phyloP scores from a whole-genome alignment of 208 protist species.

The Leishmania turanica region DNA sequence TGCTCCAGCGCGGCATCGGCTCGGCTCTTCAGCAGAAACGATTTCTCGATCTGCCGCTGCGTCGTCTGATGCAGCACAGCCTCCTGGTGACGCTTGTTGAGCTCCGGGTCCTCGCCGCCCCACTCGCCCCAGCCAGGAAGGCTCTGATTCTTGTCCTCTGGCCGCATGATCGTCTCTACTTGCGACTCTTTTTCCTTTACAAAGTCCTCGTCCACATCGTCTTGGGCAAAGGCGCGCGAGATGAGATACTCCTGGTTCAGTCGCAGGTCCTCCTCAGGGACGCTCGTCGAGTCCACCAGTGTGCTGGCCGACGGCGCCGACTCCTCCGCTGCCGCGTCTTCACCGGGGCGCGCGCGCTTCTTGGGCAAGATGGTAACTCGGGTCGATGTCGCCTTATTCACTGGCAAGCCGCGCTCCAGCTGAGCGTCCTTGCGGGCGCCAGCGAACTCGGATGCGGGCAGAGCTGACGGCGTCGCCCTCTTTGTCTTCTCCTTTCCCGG shows the following conservation, averaged over 20 bases:
- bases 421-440: slow-evolving; percentile 16
- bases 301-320: not conserved
- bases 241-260: slow-evolving; percentile 89
- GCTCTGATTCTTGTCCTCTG: slow-evolving; percentile 82
- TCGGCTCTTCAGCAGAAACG: slow-evolving; percentile 80
- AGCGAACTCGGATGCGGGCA: slow-evolving; percentile 20
- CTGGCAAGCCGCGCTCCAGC: not conserved
- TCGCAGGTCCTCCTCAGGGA: slow-evolving; percentile 35
- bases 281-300: not conserved
- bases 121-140: slow-evolving; percentile 94
- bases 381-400: slow-evolving; percentile 23
- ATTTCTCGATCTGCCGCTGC: slow-evolving; percentile 76
- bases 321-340: not conserved
- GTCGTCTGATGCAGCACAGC: slow-evolving; percentile 48
- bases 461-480: not conserved
- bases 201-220: slow-evolving; percentile 92
- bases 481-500: not conserved
- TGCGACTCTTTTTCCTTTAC: slow-evolving; percentile 86
- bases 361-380: slow-evolving; percentile 27
- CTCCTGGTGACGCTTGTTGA: slow-evolving; percentile 83
- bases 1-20: slow-evolving; percentile 88
- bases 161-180: slow-evolving; percentile 86
- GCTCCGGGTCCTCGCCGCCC: slow-evolving; percentile 79
- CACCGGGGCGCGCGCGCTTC: slow-evolving; percentile 20
- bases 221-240: slow-evolving; percentile 89